A percentile compares a stretch with the other conserved stretches of the same genome.
Evolutionary conservation across 257 asterid species (phyloP).

Genomic region (Capsicum pubescens): DNA sequence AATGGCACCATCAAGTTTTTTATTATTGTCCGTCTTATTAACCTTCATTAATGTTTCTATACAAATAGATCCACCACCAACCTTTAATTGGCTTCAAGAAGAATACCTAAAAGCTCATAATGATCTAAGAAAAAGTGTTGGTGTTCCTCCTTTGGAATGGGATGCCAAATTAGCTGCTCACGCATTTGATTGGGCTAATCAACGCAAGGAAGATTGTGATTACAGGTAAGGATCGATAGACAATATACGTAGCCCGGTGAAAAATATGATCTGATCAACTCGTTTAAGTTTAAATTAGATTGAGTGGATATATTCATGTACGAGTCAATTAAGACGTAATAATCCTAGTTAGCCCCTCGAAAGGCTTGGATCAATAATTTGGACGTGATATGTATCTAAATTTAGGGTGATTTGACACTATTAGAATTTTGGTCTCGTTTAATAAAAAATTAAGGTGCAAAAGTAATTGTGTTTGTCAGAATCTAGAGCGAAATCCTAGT

Average conservation of each 20-base stretch:
- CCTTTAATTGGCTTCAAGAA: conserved; percentile 28
- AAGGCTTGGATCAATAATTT: background rate
- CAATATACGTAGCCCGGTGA: background rate
- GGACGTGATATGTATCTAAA: background rate
- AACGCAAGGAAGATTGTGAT: background rate
- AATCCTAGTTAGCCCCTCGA: background rate
- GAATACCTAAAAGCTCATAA: conserved; percentile 28
- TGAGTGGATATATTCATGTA: background rate
- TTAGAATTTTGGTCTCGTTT: background rate
- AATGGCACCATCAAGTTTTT: background rate
- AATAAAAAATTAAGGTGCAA: background rate
- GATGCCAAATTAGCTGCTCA: conserved; percentile 21
- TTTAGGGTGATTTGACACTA: background rate
- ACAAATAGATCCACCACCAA: background rate
- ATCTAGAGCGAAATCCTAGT: background rate
- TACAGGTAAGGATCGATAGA: background rate
- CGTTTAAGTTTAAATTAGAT: background rate
- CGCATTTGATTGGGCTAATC: background rate
- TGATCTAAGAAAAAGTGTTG: conserved; percentile 19
- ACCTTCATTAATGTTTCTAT: background rate
- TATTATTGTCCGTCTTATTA: background rate
- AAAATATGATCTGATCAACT: background rate
- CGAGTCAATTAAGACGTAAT: too few relatives aligned
- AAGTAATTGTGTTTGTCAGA: background rate
- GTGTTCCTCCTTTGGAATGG: conserved; percentile 33